Conservation (phyloP, 2,329 filamentous ascomycete species). For the Aspergillus felis region DNA sequence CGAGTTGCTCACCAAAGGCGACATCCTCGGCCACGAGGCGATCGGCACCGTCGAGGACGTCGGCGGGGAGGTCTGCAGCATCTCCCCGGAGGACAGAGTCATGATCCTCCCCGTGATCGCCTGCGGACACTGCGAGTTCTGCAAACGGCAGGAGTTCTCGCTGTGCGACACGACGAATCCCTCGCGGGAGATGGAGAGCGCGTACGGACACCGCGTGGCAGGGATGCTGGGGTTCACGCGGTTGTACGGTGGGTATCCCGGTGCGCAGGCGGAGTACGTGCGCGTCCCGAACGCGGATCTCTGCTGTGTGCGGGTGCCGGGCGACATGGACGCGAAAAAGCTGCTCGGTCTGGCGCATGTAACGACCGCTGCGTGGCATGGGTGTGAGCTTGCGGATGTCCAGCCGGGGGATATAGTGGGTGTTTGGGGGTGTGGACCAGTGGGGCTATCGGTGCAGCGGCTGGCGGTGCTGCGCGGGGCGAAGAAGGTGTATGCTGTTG, state of each 20-base stretch:
- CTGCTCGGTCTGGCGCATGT: constrained; percentile 30
- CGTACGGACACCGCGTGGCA: constrained; percentile 27
- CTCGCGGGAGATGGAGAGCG: constrained; percentile 22
- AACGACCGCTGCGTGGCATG: constrained; percentile 31
- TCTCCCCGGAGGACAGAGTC: constrained; percentile 25
- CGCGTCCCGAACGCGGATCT: constrained; percentile 34
- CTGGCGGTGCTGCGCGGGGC: constrained; percentile 28
- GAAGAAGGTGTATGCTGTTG: constrained; percentile 30
- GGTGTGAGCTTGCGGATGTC: constrained; percentile 29
- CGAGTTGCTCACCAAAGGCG: constrained; percentile 23
- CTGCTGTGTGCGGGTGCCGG: constrained; percentile 25
- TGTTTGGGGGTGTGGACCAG: constrained; percentile 31
- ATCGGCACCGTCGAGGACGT: constrained; percentile 28
- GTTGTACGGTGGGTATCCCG: constrained; percentile 32
- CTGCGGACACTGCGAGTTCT: constrained; percentile 30
- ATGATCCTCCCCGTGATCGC: constrained; percentile 29
- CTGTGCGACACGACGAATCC: constrained; percentile 30
- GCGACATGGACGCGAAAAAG: constrained; percentile 24
- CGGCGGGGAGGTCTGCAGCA: constrained; percentile 18
- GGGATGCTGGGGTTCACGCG: constrained; percentile 32
- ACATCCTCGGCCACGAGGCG: constrained; percentile 29
- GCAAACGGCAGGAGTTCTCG: constrained; percentile 27
- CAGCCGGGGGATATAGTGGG: constrained; percentile 26
- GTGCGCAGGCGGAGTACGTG: constrained; percentile 35
- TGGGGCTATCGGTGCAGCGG: constrained; percentile 28